These are phyloP conservation scores for Fusarium sp. DNA, from an alignment of 2,329 filamentous ascomycete species.

Conservation along the genomic window DNA sequence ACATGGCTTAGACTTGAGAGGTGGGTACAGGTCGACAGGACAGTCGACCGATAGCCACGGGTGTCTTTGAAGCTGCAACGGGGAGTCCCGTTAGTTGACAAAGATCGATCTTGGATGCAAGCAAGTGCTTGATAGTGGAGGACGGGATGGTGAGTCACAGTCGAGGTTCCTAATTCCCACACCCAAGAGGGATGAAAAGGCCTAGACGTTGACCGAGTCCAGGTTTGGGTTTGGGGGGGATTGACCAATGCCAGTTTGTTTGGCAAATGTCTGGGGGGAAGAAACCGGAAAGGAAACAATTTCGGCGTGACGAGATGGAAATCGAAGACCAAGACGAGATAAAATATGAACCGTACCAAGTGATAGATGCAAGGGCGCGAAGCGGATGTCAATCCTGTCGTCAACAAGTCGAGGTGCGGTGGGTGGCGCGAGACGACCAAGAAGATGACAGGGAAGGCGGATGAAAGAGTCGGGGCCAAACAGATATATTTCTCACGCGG, in stretches of 20 bases:
- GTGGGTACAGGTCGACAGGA: conserved; percentile 42
- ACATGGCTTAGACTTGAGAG: conserved; percentile 57
- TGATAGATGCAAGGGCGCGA: conserved; percentile 27
- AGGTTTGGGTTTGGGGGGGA: conserved; percentile 28
- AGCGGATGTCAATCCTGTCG: conserved; percentile 26
- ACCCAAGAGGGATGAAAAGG: conserved; percentile 33
- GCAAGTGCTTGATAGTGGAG: conserved; percentile 37
- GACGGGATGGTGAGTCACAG: conserved; percentile 48
- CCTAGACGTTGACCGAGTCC: conserved; percentile 37
- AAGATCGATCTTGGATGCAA: conserved; percentile 41
- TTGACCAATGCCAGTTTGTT: conserved; percentile 34
- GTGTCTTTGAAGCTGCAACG: conserved; percentile 47
- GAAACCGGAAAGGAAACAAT: conserved; percentile 13
- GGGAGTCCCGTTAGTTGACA: conserved; percentile 45
- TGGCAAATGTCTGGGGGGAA: conserved; percentile 13
- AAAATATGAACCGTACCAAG: conserved; percentile 39
- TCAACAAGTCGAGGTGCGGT: conserved; percentile 18
- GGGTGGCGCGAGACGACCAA: conserved; percentile 23
- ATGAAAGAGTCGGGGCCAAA: conserved; percentile 15
- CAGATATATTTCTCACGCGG: conserved; percentile 32
- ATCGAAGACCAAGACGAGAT: conserved; percentile 26
- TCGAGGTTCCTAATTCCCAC: conserved; percentile 43
- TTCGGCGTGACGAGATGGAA: conserved; percentile 14
- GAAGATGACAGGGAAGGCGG: conserved; percentile 25
- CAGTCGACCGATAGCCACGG: conserved; percentile 43